phyloP scores from a whole-genome alignment of 805 yeast genomes.

The Cyberlindnera veronae region DNA sequence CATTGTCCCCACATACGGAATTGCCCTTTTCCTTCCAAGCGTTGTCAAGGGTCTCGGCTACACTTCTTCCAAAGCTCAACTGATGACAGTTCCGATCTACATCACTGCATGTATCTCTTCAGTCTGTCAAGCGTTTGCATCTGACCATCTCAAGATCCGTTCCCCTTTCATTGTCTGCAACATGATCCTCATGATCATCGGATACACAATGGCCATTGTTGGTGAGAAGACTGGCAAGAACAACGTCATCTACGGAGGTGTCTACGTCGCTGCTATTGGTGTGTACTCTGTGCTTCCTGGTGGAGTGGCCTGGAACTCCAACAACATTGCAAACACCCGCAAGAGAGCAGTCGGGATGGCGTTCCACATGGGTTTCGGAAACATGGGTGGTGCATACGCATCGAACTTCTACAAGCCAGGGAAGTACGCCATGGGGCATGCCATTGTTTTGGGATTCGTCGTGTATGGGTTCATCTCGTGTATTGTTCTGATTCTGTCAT shows the following conservation, averaged over 20 bases:
- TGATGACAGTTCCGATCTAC: constrained; percentile 42
- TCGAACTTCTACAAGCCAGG: constrained; percentile 34
- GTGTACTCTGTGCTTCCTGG: constrained; percentile 32
- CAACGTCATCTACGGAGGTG: constrained; percentile 31
- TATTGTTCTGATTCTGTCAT: constrained; percentile 21
- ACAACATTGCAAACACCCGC: constrained; percentile 33
- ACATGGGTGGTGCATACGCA: constrained; percentile 33
- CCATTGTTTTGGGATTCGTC: constrained; percentile 31
- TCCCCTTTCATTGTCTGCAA: constrained; percentile 31
- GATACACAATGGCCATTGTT: constrained; percentile 31
- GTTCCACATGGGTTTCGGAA: constrained; percentile 36
- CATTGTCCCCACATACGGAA: constrained; percentile 34
- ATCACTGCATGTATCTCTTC: constrained; percentile 31
- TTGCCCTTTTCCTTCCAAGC: constrained; percentile 40
- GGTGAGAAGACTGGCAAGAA: constrained; percentile 27
- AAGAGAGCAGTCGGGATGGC: constrained; percentile 37
- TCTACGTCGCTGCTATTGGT: constrained; percentile 30
- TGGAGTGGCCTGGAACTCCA: constrained; percentile 33
- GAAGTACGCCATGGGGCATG: constrained; percentile 30
- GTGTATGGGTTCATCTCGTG: constrained; percentile 30
- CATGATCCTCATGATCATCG: constrained; percentile 30
- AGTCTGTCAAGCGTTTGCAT: constrained; percentile 26
- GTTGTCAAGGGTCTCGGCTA: constrained; percentile 39
- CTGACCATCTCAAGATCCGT: constrained; percentile 30
- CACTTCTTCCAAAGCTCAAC: constrained; percentile 36